These are phyloP conservation scores for Proliferodiscus dingleyae DNA, from an alignment of 2,329 filamentous ascomycete species.

Conservation along the genomic window DNA sequence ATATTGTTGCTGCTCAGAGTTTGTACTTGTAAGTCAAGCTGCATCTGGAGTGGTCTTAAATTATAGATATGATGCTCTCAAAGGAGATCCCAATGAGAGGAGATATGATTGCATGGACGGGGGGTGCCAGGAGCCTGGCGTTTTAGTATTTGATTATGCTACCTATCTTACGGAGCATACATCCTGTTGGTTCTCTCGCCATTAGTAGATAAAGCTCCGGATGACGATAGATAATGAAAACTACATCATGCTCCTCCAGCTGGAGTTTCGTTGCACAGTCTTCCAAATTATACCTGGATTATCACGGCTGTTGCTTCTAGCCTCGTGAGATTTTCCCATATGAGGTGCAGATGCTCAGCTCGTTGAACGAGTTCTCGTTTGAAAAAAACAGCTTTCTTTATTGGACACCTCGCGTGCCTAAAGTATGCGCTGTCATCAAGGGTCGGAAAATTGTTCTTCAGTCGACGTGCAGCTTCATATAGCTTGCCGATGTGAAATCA, in stretches of 20 bases:
- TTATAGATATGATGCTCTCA: neutral
- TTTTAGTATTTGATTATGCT: constrained; percentile 6
- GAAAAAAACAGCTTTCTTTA: too few species aligned
- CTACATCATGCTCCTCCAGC: neutral
- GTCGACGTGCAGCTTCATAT: too few species aligned
- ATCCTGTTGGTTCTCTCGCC: too few species aligned
- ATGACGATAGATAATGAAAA: neutral
- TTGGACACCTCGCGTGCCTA: too few species aligned
- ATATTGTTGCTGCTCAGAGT: constrained; percentile 92
- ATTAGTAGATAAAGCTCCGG: too few species aligned
- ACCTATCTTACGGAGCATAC: too few species aligned
- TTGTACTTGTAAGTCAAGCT: constrained; percentile 65
- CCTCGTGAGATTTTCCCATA: too few species aligned
- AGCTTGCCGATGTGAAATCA: too few species aligned
- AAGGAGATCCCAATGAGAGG: neutral
- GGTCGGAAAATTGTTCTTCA: too few species aligned
- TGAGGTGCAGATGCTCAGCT: too few species aligned
- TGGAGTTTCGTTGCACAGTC: neutral
- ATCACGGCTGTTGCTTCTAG: neutral
- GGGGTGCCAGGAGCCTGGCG: constrained; percentile 12
- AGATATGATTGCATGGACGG: constrained; percentile 12
- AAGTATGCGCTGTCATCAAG: too few species aligned
- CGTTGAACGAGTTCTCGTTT: too few species aligned
- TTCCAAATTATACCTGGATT: neutral
- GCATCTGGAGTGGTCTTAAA: neutral